phyloP scores from a whole-genome alignment of 495 filamentous ascomycete species.

The Sporormia fimetaria region DNA sequence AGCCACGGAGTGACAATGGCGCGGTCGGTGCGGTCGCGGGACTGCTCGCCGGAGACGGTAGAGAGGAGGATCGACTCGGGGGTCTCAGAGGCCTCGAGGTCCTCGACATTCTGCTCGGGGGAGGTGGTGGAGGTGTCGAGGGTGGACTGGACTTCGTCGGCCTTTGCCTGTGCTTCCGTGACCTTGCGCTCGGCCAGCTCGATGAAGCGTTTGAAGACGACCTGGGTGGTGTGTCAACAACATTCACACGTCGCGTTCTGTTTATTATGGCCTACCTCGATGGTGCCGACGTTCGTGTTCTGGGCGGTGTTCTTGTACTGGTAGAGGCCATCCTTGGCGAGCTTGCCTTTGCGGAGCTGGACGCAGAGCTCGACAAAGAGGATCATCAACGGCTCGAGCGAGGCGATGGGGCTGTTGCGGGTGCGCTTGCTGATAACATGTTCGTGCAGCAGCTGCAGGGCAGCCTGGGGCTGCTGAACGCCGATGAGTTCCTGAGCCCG shows the following conservation, averaged over 20 bases:
- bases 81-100: constrained; percentile 93
- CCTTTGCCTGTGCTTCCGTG: constrained; percentile 88
- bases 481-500: constrained; percentile 96
- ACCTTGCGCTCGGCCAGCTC: constrained; percentile 94
- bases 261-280: constrained; percentile 53
- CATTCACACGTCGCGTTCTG: not conserved
- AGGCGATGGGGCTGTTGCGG: constrained; percentile 91
- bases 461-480: constrained; percentile 83
- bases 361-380: constrained; percentile 93
- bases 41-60: constrained; percentile 96
- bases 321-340: constrained; percentile 96
- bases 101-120: constrained; percentile 70
- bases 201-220: constrained; percentile 94
- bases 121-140: constrained; percentile 55
- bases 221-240: constrained; percentile 36
- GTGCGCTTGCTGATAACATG: constrained; percentile 97
- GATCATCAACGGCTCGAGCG: constrained; percentile 96
- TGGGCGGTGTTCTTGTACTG: constrained; percentile 99
- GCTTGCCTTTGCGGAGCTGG: constrained; percentile 91
- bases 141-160: constrained; percentile 82
- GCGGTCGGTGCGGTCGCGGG: constrained; percentile 88
- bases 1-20: constrained; percentile 98
- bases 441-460: constrained; percentile 90
- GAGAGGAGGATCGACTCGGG: constrained; percentile 96
- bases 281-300: constrained; percentile 96